These are phyloP conservation scores for Beta macrorhiza DNA, from an alignment of 179 eudicot genomes.

Conservation along the genomic window DNA sequence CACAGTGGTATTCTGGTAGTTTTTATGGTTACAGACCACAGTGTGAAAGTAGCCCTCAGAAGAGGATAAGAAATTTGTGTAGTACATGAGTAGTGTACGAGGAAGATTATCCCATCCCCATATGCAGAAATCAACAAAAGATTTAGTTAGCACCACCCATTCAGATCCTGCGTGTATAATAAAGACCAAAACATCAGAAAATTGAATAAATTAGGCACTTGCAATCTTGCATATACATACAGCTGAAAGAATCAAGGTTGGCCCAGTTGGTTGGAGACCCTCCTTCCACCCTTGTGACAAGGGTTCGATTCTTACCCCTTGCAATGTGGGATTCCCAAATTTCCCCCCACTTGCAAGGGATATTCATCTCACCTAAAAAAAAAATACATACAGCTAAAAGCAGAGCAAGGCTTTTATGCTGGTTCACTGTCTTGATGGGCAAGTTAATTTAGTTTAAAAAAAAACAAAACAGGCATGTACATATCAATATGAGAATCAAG, in stretches of 20 bases:
- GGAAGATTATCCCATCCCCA: slow-evolving; percentile 99
- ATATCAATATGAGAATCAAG: too few species aligned
- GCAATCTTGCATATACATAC: neutral
- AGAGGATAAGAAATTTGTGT: slow-evolving; percentile 77
- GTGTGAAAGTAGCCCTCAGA: slow-evolving; percentile 91
- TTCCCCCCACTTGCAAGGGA: too few species aligned
- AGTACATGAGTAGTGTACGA: slow-evolving; percentile 89
- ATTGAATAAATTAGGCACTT: neutral
- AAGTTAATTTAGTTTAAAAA: too few species aligned
- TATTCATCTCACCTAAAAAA: too few species aligned
- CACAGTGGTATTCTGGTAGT: slow-evolving; percentile 89
- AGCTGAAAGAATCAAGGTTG: neutral
- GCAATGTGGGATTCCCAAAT: too few species aligned
- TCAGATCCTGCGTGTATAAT: slow-evolving; percentile 58
- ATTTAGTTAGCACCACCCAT: slow-evolving; percentile 74
- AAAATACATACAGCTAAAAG: too few species aligned
- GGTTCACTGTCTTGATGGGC: too few species aligned
- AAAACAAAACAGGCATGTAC: too few species aligned
- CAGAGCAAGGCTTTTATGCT: too few species aligned
- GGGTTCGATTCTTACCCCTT: too few species aligned
- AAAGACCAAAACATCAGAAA: neutral
- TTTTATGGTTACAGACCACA: slow-evolving; percentile 79
- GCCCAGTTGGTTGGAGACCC: too few species aligned
- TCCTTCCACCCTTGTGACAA: too few species aligned
- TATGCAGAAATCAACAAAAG: slow-evolving; percentile 81